Conservation (phyloP, 192 early-diverging fungal species). For the Neocallimastix lanati region DNA sequence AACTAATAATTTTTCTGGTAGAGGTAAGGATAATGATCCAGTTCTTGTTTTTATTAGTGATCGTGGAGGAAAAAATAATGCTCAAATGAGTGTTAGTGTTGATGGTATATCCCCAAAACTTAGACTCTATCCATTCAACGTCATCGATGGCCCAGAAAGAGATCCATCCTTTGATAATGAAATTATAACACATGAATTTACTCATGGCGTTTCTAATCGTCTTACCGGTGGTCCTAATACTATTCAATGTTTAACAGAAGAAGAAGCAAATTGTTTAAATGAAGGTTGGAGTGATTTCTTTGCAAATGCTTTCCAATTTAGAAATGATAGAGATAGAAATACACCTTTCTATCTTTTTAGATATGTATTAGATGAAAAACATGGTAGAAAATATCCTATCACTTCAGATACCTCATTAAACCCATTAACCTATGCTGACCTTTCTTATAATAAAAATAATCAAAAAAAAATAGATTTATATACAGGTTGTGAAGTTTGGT, state of each 20-base stretch:
- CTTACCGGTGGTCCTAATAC: conserved; percentile 85
- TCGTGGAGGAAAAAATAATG: neutral
- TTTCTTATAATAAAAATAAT: neutral
- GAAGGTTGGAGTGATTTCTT: conserved; percentile 95
- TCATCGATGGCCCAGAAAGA: neutral
- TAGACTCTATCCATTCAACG: neutral
- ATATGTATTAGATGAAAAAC: neutral
- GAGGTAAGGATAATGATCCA: neutral
- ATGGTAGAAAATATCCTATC: neutral
- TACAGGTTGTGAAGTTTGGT: neutral
- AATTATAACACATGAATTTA: conserved; percentile 66
- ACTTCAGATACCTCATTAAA: neutral
- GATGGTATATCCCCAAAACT: neutral
- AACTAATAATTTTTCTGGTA: neutral
- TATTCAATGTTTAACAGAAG: too few species aligned
- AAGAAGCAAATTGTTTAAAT: conserved; percentile 29
- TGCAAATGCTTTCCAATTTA: conserved; percentile 15
- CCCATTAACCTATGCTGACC: too few species aligned
- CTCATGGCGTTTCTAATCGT: conserved; percentile 78
- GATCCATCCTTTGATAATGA: neutral
- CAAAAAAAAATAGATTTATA: neutral
- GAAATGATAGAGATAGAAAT: neutral
- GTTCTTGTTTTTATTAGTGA: neutral
- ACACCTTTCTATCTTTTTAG: neutral
- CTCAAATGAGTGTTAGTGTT: neutral